Evolutionary conservation across 169 alveolate species (phyloP).

Genomic region (Amoebophrya sp.): DNA sequence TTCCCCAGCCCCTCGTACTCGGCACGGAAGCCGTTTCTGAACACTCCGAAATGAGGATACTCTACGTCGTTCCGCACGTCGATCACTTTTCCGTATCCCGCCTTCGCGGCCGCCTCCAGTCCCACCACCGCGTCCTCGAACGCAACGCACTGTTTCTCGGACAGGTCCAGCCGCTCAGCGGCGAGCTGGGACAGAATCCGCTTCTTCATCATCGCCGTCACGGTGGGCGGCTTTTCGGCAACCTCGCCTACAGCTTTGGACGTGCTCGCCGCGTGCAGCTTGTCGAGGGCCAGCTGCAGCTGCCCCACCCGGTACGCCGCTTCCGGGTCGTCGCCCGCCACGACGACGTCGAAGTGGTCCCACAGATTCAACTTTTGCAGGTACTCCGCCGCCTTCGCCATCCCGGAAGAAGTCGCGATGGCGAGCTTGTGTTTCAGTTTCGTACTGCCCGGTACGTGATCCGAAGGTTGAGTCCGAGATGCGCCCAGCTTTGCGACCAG

Average conservation of each 20-base stretch:
- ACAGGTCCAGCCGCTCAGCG: background rate
- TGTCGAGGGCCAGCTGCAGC: background rate
- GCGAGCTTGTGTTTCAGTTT: background rate
- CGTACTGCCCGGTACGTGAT: background rate
- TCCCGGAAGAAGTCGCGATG: background rate
- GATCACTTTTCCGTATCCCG: background rate
- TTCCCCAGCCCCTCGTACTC: background rate
- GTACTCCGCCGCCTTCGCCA: background rate
- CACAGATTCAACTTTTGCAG: background rate
- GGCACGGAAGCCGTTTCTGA: background rate
- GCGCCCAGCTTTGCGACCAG: no score
- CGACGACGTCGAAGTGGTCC: background rate
- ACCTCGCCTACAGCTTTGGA: no score
- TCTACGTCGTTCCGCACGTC: background rate
- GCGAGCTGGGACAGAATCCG: background rate
- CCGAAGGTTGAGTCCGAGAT: background rate
- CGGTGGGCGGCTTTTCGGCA: no score
- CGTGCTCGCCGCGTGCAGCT: background rate
- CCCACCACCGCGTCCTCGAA: background rate
- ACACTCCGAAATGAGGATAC: background rate
- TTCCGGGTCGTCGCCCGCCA: background rate
- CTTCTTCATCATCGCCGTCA: no score
- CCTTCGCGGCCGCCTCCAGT: background rate
- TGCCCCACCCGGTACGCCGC: background rate
- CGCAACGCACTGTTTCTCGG: background rate